Base-by-base conservation (phyloP, 352 stramenopile genomes). In the Pythium folliculosum region DNA sequence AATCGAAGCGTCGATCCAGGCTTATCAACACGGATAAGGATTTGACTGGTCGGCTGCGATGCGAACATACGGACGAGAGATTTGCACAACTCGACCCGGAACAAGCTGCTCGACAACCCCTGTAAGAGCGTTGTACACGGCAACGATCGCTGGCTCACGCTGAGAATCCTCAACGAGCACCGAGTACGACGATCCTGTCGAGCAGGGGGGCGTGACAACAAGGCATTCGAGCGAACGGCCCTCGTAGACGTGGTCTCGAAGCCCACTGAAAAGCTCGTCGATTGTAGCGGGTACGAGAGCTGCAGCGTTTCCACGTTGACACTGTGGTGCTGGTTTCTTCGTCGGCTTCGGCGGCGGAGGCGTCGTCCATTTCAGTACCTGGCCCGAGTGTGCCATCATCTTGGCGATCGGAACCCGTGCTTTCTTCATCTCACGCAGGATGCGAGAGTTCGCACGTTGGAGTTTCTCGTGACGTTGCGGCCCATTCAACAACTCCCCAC, bases 101-200 rank as follows among this genome's bases (percentile, higher is more conserved):
- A 52, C 38, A 22, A 65, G 59, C 21, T 47, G n/a, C 1, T 43
- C 37, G 1, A 56, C 48, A 0, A 59, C 13, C 2, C 17, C 6
- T 7, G 32, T 14, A 3, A 14, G 5, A 2, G 37, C 22, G 19
- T 65, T 65, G 22, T 59, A 50, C 21, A 65, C 17, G 4, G 48
- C 59, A 10, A 65, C 13, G 17, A 43, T 27, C 5, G 59, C 47
- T 17, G 59, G 21, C 25, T 65, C 59, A 16, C 59, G 59, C n/a
- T 49, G 17, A 1, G 59, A 65, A 25, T 65, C 59, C 32, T 65
- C 49, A 13, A 65, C 48, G 6, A 65, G 19, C 13, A 65, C 22
- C 12, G 32, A 27, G 10, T 45, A 23, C 13, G 49, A 59, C 23
- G 47, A 58, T 32, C 48, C 59, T 3, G 32, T 50, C 32, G 21